phyloP scores from a whole-genome alignment of 2,329 filamentous ascomycete species.

The Neonectria sp. region DNA sequence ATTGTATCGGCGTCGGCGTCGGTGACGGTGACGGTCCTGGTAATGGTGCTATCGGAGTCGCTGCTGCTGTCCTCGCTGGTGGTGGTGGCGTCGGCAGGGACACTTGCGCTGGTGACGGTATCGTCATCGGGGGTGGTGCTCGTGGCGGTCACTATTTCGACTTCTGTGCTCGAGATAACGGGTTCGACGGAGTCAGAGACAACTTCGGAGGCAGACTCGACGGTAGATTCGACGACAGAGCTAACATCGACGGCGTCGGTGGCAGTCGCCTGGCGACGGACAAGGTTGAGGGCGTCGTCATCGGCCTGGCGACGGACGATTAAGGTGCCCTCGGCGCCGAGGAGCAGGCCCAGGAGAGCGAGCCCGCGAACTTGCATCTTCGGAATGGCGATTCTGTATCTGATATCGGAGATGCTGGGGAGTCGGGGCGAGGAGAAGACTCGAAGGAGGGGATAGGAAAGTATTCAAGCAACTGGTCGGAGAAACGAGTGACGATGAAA shows the following conservation, averaged over 20 bases:
- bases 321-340: slow-evolving; percentile 43
- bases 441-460: slow-evolving; percentile 13
- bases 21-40: slow-evolving; percentile 51
- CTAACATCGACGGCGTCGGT: slow-evolving; percentile 16
- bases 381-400: slow-evolving; percentile 16
- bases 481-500: slow-evolving; percentile 22
- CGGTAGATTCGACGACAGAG: slow-evolving; percentile 8
- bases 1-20: slow-evolving; percentile 46
- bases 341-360: slow-evolving; percentile 43
- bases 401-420: slow-evolving; percentile 25
- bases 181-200: slow-evolving; percentile 4
- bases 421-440: slow-evolving; percentile 1
- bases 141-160: slow-evolving; percentile 23
- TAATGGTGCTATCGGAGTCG: slow-evolving; percentile 48
- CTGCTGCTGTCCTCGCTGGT: slow-evolving; percentile 9
- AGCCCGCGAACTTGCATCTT: slow-evolving; percentile 46
- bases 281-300: background rate
- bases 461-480: slow-evolving; percentile 32
- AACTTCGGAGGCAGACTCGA: slow-evolving; percentile 23
- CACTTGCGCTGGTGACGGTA: slow-evolving; percentile 5
- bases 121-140: slow-evolving; percentile 13
- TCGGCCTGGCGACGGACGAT: slow-evolving; percentile 25
- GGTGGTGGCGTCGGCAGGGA: slow-evolving; percentile 11
- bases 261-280: slow-evolving; percentile 32
- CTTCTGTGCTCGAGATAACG: slow-evolving; percentile 15